These are phyloP conservation scores for Acer saccharum DNA, from an alignment of 345 rosid genomes.

Conservation along the genomic window DNA sequence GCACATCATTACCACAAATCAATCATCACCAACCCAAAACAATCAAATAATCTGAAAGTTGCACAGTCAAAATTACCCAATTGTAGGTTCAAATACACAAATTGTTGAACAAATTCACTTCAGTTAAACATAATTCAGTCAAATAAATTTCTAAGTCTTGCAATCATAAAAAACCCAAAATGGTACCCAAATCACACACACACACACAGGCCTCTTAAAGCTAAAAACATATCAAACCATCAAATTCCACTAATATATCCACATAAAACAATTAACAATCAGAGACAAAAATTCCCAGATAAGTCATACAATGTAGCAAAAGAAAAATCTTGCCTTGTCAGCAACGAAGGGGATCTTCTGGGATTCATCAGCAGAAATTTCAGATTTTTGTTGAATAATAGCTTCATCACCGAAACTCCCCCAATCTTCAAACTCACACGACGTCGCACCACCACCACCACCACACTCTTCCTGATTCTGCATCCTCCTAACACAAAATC, in stretches of 20 bases:
- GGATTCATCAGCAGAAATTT: constrained; percentile 56
- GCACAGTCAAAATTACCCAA: not conserved
- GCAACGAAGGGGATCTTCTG: constrained; percentile 76
- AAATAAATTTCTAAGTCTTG: not conserved
- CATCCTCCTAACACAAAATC: not conserved
- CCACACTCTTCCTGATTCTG: constrained; percentile 1
- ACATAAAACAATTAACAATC: not conserved
- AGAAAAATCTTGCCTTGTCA: constrained; percentile 57
- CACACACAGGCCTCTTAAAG: not conserved
- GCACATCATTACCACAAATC: not conserved
- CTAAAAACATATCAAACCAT: not conserved
- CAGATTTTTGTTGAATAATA: constrained; percentile 53
- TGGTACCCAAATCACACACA: not conserved
- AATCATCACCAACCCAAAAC: not conserved
- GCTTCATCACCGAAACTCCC: constrained; percentile 51
- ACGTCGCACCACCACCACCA: constrained; percentile 20
- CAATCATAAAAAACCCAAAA: not conserved
- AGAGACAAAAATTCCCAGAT: not conserved
- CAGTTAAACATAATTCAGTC: not conserved
- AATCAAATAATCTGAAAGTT: no score
- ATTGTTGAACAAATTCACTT: not conserved
- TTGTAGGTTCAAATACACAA: not conserved
- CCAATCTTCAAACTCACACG: constrained; percentile 46
- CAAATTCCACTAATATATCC: not conserved
- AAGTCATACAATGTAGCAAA: constrained; percentile 1